Base-by-base conservation (phyloP, 225 moss, liverwort and hornwort genomes). In the Climacium dendroides region DNA sequence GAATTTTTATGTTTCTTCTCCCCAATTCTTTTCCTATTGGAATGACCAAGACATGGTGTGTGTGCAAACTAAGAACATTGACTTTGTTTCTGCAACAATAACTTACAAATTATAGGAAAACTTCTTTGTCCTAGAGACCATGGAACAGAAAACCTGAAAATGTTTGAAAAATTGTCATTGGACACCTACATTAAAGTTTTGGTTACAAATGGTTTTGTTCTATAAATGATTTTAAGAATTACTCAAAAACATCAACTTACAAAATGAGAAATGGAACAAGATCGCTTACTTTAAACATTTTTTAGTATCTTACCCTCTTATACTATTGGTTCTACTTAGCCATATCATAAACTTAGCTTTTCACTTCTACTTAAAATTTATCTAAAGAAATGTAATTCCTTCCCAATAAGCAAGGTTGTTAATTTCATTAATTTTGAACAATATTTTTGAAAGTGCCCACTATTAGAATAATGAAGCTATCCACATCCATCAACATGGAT, bases 391-490 rank as follows among this genome's bases (percentile, higher is more conserved):
- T 19, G 7, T 1, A 74, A 30, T 48, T 4, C 4, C 0, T 0
- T 0, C 11, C 1, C 30, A 2, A 48, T 8, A 17, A 73, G 1
- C 1, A 48, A 7, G 24, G 1, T 13, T 45, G 6, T 45, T 28
- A 28, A 15, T 5, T 28, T 17, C 8, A 45, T 43, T 28, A 72
- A 3, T 26, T 72, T 72, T 10, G 7, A 12, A 1, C 0, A 48
- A 0, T 7, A 30, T 0, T 45, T 0, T 48, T n/a, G n/a, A n/a
- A 50, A 34, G 1, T 0, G 0, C 1, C 2, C 1, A 20, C 8
- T 3, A 22, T 0, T 19, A 0, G 2, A 52, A 8, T 13, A 2
- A 1, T 50, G 34, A 34, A 19, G 19, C 20, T 48, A 50, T 20
- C 32, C 4, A 34, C 20, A 30, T 74, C 13, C 34, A 52, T 22